These are phyloP conservation scores for Thymus quinquecostatus DNA, from an alignment of 257 asterid species.

Conservation along the genomic window DNA sequence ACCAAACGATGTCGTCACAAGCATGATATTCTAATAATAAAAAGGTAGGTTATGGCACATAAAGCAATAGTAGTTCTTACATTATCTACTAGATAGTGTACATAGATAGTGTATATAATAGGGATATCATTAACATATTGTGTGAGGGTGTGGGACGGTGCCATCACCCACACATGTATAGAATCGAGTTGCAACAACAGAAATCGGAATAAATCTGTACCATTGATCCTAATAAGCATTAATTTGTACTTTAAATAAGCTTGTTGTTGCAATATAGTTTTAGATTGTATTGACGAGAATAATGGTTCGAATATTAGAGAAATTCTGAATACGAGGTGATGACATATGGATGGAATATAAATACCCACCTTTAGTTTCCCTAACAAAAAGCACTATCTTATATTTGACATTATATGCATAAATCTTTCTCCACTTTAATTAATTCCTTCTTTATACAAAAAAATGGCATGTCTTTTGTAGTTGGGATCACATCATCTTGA, in stretches of 20 bases:
- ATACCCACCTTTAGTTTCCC: constrained; percentile 12
- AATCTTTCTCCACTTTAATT: neutral
- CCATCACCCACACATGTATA: neutral
- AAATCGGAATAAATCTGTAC: too few species aligned
- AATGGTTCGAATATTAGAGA: too few species aligned
- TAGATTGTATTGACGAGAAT: too few species aligned
- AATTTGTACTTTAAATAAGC: too few species aligned
- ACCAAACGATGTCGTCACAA: neutral
- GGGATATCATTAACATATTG: neutral
- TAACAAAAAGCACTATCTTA: constrained; percentile 17
- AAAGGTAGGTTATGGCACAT: neutral
- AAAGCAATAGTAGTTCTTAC: neutral
- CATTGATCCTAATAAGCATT: too few species aligned
- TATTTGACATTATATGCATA: neutral
- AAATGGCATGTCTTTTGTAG: neutral
- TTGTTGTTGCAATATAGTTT: too few species aligned
- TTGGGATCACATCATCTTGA: constrained; percentile 5
- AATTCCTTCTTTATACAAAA: neutral
- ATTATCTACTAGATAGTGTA: neutral
- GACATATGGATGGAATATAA: neutral
- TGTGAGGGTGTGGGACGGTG: constrained; percentile 21
- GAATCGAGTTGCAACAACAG: too few species aligned
- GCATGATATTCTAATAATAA: neutral
- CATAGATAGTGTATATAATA: too few species aligned
- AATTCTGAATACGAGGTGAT: too few species aligned